These are phyloP conservation scores for Syzygium grande DNA, from an alignment of 345 rosid species.

Conservation along the genomic window DNA sequence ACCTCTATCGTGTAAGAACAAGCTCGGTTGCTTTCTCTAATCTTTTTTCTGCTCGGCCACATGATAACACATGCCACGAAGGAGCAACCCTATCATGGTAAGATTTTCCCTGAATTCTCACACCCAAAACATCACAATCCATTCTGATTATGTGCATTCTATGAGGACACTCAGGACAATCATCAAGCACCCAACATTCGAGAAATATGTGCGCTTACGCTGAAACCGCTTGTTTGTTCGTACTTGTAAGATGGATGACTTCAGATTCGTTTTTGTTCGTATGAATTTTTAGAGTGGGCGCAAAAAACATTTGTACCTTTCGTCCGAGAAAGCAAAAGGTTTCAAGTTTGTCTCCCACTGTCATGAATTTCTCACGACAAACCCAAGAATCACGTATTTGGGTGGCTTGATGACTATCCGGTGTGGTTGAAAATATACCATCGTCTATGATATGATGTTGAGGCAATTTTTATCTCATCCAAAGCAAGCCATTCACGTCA, in stretches of 20 bases:
- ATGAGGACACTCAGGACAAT: too few species aligned
- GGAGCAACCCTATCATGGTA: too few species aligned
- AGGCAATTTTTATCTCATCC: background rate
- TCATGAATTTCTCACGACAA: background rate
- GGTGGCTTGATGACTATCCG: background rate
- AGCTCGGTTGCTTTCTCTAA: background rate
- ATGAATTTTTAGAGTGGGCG: background rate
- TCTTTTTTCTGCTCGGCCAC: too few species aligned
- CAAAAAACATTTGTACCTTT: background rate
- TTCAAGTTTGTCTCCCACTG: too few species aligned
- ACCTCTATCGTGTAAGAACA: background rate
- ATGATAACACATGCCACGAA: too few species aligned
- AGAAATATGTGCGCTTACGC: too few species aligned
- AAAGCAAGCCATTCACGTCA: background rate
- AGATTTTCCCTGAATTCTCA: too few species aligned
- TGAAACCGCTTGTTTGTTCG: too few species aligned
- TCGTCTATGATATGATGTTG: background rate
- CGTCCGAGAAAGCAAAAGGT: background rate
- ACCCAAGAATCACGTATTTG: background rate
- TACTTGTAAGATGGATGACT: too few species aligned
- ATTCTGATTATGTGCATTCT: too few species aligned
- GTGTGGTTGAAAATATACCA: background rate
- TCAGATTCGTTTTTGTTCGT: too few species aligned
- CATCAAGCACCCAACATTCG: background rate
- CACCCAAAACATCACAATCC: too few species aligned